phyloP scores from a whole-genome alignment of 2,329 filamentous ascomycete species.

The Thelonectria rubi region DNA sequence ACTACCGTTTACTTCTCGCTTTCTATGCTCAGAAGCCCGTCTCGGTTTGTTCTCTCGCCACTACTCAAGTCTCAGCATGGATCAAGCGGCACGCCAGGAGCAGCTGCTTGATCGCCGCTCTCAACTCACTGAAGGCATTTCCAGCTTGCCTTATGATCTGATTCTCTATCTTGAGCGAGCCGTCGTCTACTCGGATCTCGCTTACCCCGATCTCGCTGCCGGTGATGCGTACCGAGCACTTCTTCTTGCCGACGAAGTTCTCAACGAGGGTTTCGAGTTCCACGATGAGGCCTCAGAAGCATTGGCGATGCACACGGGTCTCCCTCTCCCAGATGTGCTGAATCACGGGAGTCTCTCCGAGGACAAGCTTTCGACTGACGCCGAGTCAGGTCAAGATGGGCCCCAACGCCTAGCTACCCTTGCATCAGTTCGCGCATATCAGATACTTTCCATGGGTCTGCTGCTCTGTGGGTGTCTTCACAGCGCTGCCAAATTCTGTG shows the following conservation, averaged over 20 bases:
- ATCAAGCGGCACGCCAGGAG: constrained; percentile 50
- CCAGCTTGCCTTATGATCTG: constrained; percentile 65
- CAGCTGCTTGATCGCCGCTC: constrained; percentile 63
- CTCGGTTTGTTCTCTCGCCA: constrained; percentile 3
- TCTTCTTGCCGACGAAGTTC: constrained; percentile 83
- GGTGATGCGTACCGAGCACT: constrained; percentile 92
- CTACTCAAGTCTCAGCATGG: constrained; percentile 43
- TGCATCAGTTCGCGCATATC: constrained; percentile 66
- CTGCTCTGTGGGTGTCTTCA: constrained; percentile 74
- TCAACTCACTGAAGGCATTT: constrained; percentile 64
- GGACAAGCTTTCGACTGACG: constrained; percentile 47
- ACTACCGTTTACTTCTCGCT: constrained; percentile 9
- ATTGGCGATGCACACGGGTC: constrained; percentile 49
- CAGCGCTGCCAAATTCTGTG: constrained; percentile 72
- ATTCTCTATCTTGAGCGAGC: constrained; percentile 76
- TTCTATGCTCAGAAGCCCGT: neutral
- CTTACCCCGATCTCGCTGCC: constrained; percentile 88
- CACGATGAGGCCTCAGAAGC: constrained; percentile 72
- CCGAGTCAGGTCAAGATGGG: constrained; percentile 46
- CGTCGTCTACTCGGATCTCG: constrained; percentile 74
- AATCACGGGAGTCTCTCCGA: constrained; percentile 53
- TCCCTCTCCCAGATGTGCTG: constrained; percentile 56
- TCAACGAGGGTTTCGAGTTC: constrained; percentile 83
- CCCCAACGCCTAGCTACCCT: constrained; percentile 55
- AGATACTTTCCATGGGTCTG: constrained; percentile 65